Base-by-base conservation (phyloP, 2,329 filamentous ascomycete genomes). In the Chrysoporthe austroafricana region DNA sequence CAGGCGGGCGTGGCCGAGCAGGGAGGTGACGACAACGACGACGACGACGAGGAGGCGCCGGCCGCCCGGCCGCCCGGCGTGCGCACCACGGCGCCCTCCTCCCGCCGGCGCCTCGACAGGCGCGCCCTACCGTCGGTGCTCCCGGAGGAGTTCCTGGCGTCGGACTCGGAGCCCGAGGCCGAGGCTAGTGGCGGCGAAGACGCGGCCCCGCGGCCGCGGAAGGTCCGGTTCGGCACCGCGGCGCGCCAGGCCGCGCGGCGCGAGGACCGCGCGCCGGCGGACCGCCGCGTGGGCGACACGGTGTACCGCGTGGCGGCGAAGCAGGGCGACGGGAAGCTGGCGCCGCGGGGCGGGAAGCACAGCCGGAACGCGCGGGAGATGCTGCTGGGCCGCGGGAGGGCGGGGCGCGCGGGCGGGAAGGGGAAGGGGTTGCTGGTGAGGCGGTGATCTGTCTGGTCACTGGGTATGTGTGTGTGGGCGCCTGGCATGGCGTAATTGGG, bases 141-240 rank as follows among this genome's bases (percentile, higher is more conserved):
- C 1, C 86, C 86, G 0, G 81, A 79, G 43, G 85, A 87, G 70
- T 82, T 86, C 69, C 79, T 89, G 42, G 84, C 87, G 70, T 86
- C 85, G 1, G 83, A 84, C 57, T 79, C 79, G 56, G 83, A 85
- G 32, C 77, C 77, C 61, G 79, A 80, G 26, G 71, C 72, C 4
- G 73, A 70, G 2, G 76, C 73, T n/a, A 72, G 21, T 5, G 39
- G 8, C 3, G 34, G 43, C n/a, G n/a, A n/a, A n/a, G n/a, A n/a
- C n/a, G n/a, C n/a, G 26, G 68, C 70, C 43, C 72, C 71, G 36
- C 66, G 71, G 18, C 66, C 62, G 43, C 84, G 81, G 76, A 81
- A 79, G 73, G 80, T 82, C 68, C 84, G 78, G 70, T 78, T 86
- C 61, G 76, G 79, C 42, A 76, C 74, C 7, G 76, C 80, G 3